Conservation (phyloP, 305 asterid genomes). For the Plantago coronopus region DNA sequence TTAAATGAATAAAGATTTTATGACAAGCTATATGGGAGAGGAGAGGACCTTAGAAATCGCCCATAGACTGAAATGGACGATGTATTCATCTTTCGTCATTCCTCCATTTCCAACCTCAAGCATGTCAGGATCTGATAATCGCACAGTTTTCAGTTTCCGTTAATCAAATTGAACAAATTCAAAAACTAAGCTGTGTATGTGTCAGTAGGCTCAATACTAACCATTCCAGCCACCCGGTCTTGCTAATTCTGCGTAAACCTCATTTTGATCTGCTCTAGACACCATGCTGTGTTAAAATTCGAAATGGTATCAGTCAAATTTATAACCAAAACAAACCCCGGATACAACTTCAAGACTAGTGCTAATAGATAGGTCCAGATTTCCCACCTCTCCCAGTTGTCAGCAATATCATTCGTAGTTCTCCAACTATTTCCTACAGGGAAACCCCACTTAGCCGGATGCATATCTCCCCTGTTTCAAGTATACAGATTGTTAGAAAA, state of each 20-base stretch:
- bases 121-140: constrained; percentile 59
- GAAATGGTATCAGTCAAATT: neutral
- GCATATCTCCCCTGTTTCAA: constrained; percentile 81
- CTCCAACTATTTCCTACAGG: constrained; percentile 90
- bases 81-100: constrained; percentile 75
- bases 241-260: constrained; percentile 70
- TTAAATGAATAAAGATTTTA: neutral
- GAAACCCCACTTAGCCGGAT: constrained; percentile 78
- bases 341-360: neutral
- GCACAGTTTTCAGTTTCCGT: neutral
- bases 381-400: constrained; percentile 73
- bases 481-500: constrained; percentile 5
- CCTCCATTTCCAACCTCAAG: constrained; percentile 97
- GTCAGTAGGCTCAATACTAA: constrained; percentile 24
- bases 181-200: neutral
- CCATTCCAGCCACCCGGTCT: constrained; percentile 98
- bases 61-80: constrained; percentile 85
- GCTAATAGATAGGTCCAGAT: neutral
- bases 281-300: constrained; percentile 55
- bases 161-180: neutral
- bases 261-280: constrained; percentile 82
- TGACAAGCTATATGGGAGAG: neutral
- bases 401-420: constrained; percentile 71
- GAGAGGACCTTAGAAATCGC: constrained; percentile 89
- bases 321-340: neutral